A percentile compares a stretch with the other conserved stretches of the same genome.
Evolutionary conservation across 306 rosid genomes (phyloP).

Genomic region (Cajanus cajan): DNA sequence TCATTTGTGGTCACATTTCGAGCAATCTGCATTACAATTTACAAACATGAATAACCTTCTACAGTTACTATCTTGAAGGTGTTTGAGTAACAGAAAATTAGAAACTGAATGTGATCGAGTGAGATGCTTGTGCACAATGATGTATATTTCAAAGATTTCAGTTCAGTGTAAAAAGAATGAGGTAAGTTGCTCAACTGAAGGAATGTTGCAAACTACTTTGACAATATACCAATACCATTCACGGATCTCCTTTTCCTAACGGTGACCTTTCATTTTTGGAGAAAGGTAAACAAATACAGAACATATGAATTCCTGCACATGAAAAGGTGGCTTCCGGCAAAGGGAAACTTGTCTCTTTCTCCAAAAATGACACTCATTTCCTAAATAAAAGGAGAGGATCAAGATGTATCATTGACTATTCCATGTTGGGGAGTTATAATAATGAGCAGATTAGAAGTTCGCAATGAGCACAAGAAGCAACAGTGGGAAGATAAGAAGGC

Average conservation of each 20-base stretch:
- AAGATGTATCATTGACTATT: background rate
- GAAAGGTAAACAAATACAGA: background rate
- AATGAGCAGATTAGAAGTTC: background rate
- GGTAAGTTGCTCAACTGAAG: background rate
- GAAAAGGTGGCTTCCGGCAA: background rate
- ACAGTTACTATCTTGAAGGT: slow-evolving; percentile 6
- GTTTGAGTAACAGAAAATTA: slow-evolving; percentile 4
- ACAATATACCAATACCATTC: background rate
- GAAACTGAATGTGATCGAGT: background rate
- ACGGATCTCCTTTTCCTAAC: slow-evolving; percentile 8
- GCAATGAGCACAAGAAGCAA: background rate
- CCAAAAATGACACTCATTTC: background rate
- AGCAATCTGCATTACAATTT: slow-evolving; percentile 64
- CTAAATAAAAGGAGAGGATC: background rate
- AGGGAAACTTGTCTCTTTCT: background rate
- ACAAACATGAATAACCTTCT: slow-evolving; percentile 18
- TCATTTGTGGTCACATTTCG: slow-evolving; percentile 92
- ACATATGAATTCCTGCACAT: background rate
- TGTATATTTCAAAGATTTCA: slow-evolving; percentile 4
- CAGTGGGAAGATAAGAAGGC: background rate
- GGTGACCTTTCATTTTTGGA: background rate
- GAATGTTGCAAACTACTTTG: background rate
- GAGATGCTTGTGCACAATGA: slow-evolving; percentile 2
- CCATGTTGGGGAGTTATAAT: background rate
- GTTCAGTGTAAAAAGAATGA: background rate